Base-by-base conservation (phyloP, 768 basidiomycete genomes). In the Mycena vitilis region DNA sequence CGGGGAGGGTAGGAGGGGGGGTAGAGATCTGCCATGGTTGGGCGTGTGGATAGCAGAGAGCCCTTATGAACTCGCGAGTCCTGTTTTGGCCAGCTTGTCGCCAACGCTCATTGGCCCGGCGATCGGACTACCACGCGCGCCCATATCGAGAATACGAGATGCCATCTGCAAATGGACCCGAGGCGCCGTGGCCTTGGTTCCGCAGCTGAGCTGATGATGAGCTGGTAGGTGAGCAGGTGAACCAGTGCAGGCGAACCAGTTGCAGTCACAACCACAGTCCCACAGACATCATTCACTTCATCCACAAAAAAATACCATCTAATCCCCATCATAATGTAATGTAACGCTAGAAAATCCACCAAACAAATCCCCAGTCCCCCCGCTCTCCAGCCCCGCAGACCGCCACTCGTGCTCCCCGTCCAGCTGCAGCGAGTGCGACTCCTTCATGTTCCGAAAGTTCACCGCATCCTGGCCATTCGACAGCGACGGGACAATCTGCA, bases 321-420 rank as follows among this genome's bases (percentile, higher is more conserved):
- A 64, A 54, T 94, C 93, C 66, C 92, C 94, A 74, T 95, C 94
- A 80, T 95, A 89, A 73, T 93, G 88, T 77, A 93, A 81, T 63
- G 96, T 98, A 75, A 98, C 94, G 79, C 93, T 95, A 75, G 90
- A 92, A 81, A 98, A 98, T 53, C 87, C 92, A 59, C 89, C 91
- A 81, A 97, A 97, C 73, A 94, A 80, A 79, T 96, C 95, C 69
- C 81, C 82, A 64, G 85, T 85, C 78, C 78, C 78, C 69, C 66
- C 80, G 71, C 64, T 40, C 40, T 40, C 40, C 40, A 40, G 40
- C 40, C 40, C 40, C 40, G 40, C 40, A 40, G 40, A 40, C 51
- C 30, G 61, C 68, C 67, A 84, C 75, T 60, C 85, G 77, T 63
- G 72, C 73, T 63, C 87, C 79, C 37, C 38, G 4, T 96, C 96